Evolutionary conservation across 805 yeast species (phyloP), one percentile per base, ranked within the genome.

Genomic region (Starmerella etchellsii): DNA sequence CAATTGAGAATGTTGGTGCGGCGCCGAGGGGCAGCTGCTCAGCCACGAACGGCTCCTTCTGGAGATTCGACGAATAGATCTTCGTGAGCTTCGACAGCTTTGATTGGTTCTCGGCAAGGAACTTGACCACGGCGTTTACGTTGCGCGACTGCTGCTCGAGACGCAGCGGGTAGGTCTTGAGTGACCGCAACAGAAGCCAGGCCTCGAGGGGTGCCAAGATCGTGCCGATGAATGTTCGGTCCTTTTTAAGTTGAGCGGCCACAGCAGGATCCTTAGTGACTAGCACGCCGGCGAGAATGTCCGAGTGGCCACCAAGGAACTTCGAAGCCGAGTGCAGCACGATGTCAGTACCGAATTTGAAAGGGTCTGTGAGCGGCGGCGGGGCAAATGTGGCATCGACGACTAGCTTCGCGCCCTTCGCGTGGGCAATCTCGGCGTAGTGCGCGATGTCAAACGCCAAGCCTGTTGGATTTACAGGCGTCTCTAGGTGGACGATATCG

Each of bases 321-420:
- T 87, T 87, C 1, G 95, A 85, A 1, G 85, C 95, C 1, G 95
- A 83, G 59, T 87, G 95, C 73, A 88, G 65, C 14, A 88, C 75
- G 49, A 83, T 60, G 59, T 88, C 96, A 23, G 80, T 94, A 37
- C 88, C 95, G 51, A 70, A 77, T 26, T 68, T 67, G 63, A 84
- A 84, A 4, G 94, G 88, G 48, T 82, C 73, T 52, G 74, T 81
- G 44, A 85, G 61, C 13, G 95, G 95, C 11, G 94, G 94, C 19
- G 96, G 95, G 9, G 95, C 96, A 62, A 88, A 81, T 0, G 96
- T 88, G 1, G 95, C 71, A 59, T 87, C 97, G n/a, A 82, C 76
- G 18, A 74, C 53, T 13, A 85, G 60, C 21, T 64, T 49, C 0
- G 94, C 95, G 15, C 94, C 94, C 43, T 73, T 71, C 1, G 67